A percentile compares a stretch with the other conserved stretches of the same genome.
phyloP scores from a whole-genome alignment of 1,284 basidiomycete species.

The Ganoderma meredithae region DNA sequence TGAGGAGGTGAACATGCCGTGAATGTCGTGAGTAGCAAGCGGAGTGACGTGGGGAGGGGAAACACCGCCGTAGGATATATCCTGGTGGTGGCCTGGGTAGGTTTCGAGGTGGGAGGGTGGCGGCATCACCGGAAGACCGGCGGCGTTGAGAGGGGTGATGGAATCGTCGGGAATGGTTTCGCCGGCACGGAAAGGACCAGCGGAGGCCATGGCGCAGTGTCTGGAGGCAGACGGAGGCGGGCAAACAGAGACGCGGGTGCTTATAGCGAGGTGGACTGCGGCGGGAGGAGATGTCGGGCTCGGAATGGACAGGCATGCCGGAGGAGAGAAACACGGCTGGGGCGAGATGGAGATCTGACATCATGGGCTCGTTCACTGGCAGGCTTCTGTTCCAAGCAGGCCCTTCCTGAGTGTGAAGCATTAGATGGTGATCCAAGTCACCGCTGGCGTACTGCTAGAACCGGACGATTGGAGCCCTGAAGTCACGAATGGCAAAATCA shows the following conservation, averaged over 20 bases:
- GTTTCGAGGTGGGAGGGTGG: constrained; percentile 24
- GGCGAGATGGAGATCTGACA: constrained; percentile 1
- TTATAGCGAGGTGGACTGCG: not conserved
- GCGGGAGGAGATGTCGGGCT: constrained; percentile 1
- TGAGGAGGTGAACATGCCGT: constrained; percentile 29
- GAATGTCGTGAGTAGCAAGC: constrained; percentile 9
- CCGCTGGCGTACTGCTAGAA: not conserved
- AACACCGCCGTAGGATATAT: not conserved
- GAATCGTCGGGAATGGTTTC: constrained; percentile 1
- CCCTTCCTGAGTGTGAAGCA: not conserved
- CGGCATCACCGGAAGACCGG: constrained; percentile 7
- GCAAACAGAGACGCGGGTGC: not conserved
- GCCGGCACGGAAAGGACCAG: not conserved
- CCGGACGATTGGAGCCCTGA: constrained; percentile 21
- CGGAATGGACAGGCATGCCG: not conserved
- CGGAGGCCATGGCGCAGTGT: constrained; percentile 10
- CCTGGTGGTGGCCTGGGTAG: constrained; percentile 14
- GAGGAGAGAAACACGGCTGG: not conserved
- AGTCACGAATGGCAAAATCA: constrained; percentile 19
- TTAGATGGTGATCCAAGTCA: constrained; percentile 8
- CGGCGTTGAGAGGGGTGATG: constrained; percentile 9
- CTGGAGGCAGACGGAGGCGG: not conserved
- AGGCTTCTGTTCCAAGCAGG: constrained; percentile 9
- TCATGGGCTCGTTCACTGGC: no score
- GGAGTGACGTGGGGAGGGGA: constrained; percentile 5